Base-by-base conservation (phyloP, 2,329 filamentous ascomycete genomes). In the Fusarium mexicanum region DNA sequence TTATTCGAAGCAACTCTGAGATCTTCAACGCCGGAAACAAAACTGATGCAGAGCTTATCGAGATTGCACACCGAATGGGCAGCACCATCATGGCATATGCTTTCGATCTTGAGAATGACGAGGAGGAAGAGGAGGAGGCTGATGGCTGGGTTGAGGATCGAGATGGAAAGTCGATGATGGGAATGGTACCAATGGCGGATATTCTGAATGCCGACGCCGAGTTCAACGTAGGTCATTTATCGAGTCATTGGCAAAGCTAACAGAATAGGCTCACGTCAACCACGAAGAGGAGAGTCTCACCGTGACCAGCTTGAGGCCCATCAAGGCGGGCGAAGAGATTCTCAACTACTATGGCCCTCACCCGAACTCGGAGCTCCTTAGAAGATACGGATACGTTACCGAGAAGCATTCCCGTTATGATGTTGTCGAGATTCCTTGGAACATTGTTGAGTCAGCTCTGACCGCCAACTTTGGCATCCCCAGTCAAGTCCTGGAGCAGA, bases 31-130 rank as follows among this genome's bases (percentile, higher is more conserved):
- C 83, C 75, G 73, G 69, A 11, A 74, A 70, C 5, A 79, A 84
- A 12, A 79, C 74, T 18, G 87, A 90, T 33, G 82, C 83, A 4
- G 82, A 87, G 31, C 80, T 91, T 4, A 71, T 89, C 5, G 71
- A 75, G 13, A 79, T 91, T 24, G 92, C 93, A 60, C 94, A 97
- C 80, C 88, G 90, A 14, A 95, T 97, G 91, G 95, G 93, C 3
- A 95, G 92, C 69, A 91, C 93, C 22, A 96, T 98, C 75, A 97
- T 98, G 94, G 92, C 94, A 0, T 98, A 97, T 80, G 94, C 94
- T 1, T 98, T 98, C 80, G 95, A 98, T 75, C 88, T 97, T 12
- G 89, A 90, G 54, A 86, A 85, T 13, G 84, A 86, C 0, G 88
- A 91, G 9, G 86, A 89, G 2, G 81, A 90, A 29, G 89, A 90